These are phyloP conservation scores for Tieghemostelium lacteum DNA, from an alignment of 78 protist genomes.

Conservation along the genomic window DNA sequence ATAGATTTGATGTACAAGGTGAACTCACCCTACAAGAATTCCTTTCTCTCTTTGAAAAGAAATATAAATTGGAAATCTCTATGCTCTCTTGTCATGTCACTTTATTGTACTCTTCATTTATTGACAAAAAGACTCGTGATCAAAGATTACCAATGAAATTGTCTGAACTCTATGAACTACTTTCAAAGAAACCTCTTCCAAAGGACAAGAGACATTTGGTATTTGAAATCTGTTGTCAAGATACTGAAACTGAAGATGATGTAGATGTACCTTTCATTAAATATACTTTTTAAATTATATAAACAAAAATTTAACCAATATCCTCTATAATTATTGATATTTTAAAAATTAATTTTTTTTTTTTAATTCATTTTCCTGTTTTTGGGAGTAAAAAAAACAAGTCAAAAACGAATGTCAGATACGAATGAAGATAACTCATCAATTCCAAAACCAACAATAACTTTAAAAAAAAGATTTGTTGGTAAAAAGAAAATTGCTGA, in stretches of 20 bases:
- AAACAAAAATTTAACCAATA: too few relatives aligned
- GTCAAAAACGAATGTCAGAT: too few relatives aligned
- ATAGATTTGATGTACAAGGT: conserved; percentile 88
- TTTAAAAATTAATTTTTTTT: too few relatives aligned
- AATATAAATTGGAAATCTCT: conserved; percentile 70
- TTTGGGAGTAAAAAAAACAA: too few relatives aligned
- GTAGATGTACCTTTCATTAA: conserved; percentile 74
- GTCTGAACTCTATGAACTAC: conserved; percentile 6
- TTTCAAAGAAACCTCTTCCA: conserved; percentile 72
- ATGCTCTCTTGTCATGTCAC: conserved; percentile 89
- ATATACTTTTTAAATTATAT: conserved; percentile 58
- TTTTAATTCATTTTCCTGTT: too few relatives aligned
- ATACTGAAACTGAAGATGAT: conserved; percentile 67
- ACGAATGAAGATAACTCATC: too few relatives aligned
- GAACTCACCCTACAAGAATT: conserved; percentile 83
- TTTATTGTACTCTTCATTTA: conserved; percentile 79
- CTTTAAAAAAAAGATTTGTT: conserved; percentile 42
- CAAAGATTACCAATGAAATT: conserved; percentile 55
- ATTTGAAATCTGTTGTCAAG: conserved; percentile 76
- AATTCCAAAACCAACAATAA: conserved; percentile 27
- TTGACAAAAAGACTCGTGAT: conserved; percentile 53
- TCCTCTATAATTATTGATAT: too few relatives aligned
- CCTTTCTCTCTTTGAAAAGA: conserved; percentile 52
- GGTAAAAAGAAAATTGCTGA: conserved; percentile 45
- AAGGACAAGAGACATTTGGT: conserved; percentile 57